Conservation (phyloP, 2,329 filamentous ascomycete species). For the Botryotinia narcissicola region DNA sequence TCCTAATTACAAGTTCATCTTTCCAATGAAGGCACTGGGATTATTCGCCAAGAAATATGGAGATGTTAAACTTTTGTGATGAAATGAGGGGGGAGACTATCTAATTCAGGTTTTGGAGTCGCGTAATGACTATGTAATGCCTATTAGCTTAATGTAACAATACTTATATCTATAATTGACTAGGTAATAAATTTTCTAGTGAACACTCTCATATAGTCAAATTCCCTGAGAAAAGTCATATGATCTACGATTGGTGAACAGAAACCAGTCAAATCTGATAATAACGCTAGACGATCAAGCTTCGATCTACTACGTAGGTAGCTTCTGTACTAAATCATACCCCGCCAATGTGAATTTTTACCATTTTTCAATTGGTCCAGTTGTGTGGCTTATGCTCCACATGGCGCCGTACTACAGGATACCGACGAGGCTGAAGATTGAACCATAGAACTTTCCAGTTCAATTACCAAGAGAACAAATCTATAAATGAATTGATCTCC, state of each 20-base stretch:
- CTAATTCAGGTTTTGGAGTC: neutral
- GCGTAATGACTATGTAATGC: neutral
- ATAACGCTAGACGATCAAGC: neutral
- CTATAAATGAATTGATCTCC: neutral
- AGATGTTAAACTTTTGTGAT: conserved; percentile 29
- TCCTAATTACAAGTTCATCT: conserved; percentile 97
- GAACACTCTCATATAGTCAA: neutral
- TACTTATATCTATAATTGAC: neutral
- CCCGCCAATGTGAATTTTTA: neutral
- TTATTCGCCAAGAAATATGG: conserved; percentile 55
- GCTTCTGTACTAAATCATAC: neutral
- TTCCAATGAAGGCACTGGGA: conserved; percentile 89
- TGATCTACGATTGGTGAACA: neutral
- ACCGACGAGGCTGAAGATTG: neutral
- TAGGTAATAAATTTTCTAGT: neutral
- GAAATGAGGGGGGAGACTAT: neutral
- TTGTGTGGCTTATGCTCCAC: neutral
- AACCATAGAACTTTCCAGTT: conserved; percentile 1
- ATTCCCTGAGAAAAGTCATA: neutral
- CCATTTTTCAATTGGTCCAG: neutral
- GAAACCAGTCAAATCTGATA: no score
- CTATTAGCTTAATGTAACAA: neutral
- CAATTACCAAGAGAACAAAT: neutral
- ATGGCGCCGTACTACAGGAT: neutral
- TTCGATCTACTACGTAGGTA: neutral